Evolutionary conservation across 164 flowering plant genomes (phyloP).

Genomic region (Nymphaea colorata): DNA sequence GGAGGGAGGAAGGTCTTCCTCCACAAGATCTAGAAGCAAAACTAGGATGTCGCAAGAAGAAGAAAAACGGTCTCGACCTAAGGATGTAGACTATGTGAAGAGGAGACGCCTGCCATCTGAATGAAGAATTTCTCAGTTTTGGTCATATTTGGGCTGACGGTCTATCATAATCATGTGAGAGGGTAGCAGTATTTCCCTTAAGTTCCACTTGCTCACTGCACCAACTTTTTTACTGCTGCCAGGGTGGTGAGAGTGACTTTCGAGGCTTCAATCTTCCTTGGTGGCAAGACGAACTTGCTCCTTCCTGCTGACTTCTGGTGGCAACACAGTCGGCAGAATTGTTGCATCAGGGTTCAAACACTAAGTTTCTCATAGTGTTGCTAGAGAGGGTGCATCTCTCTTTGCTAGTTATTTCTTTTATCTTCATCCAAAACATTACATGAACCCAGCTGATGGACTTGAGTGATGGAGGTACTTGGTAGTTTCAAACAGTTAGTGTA

Average conservation of each 20-base stretch:
- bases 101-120: conserved; percentile 69
- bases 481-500: too few relatives aligned
- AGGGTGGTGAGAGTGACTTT: neutral
- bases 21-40: conserved; percentile 68
- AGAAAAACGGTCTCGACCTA: conserved; percentile 57
- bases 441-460: neutral
- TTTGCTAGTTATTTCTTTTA: neutral
- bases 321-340: neutral
- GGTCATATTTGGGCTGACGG: neutral
- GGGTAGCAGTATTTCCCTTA: too few relatives aligned
- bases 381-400: neutral
- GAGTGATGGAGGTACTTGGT: neutral
- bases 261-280: neutral
- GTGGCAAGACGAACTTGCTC: neutral
- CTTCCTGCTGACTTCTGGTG: neutral
- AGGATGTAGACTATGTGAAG: conserved; percentile 78
- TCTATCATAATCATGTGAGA: too few relatives aligned
- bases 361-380: neutral
- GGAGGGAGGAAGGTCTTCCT: conserved; percentile 61
- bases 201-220: neutral
- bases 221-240: neutral
- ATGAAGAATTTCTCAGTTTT: conserved; percentile 12
- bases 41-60: conserved; percentile 50
- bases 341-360: neutral
- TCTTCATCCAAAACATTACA: neutral